Conservation (phyloP, 2,329 filamentous ascomycete genomes). For the Sporothrix variecibatus region DNA sequence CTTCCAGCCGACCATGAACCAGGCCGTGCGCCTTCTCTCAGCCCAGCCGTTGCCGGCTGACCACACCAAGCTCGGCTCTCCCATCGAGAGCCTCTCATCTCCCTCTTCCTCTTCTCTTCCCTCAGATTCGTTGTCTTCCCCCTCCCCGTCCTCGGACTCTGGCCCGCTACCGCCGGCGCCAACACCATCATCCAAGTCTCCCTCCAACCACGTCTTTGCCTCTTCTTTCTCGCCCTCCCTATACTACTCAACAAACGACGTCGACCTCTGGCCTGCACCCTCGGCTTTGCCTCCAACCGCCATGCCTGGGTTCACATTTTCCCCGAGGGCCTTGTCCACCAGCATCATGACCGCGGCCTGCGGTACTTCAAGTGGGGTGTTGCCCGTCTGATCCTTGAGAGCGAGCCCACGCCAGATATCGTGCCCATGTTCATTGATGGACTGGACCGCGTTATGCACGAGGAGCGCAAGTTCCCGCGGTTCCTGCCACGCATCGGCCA, state of each 20-base stretch:
- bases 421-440: constrained; percentile 95
- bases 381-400: constrained; percentile 85
- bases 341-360: constrained; percentile 75
- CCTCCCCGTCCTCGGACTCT: not conserved
- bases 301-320: constrained; percentile 93
- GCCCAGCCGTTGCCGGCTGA: constrained; percentile 43
- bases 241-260: constrained; percentile 68
- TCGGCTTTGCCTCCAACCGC: constrained; percentile 66
- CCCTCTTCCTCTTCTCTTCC: not conserved
- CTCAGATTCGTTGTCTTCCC: not conserved
- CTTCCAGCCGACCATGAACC: constrained; percentile 84
- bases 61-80: constrained; percentile 9
- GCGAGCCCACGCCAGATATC: constrained; percentile 78
- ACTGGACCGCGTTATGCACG: constrained; percentile 84
- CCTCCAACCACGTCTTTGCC: not conserved
- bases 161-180: not conserved
- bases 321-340: constrained; percentile 92
- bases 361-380: constrained; percentile 99
- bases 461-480: constrained; percentile 75
- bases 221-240: constrained; percentile 37
- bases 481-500: constrained; percentile 77
- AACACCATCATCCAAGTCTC: not conserved
- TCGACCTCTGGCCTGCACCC: constrained; percentile 68
- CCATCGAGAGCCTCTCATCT: not conserved
- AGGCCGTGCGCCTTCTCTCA: constrained; percentile 83